Conservation (phyloP, 345 rosid genomes). For the Jatropha curcas region DNA sequence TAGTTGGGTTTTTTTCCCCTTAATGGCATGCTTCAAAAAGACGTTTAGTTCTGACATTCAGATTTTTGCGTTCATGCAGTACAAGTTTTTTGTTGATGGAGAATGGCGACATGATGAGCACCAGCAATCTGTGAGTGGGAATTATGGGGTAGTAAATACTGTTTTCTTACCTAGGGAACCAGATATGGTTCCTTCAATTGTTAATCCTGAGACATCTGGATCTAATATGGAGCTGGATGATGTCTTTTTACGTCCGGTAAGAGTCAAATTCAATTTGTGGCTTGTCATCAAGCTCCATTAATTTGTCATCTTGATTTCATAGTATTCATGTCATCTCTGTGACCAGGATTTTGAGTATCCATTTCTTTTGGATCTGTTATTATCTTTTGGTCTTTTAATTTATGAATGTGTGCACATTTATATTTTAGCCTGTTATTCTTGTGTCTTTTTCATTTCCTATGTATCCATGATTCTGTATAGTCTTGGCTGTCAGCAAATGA, state of each 20-base stretch:
- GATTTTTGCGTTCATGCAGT: conserved; percentile 45
- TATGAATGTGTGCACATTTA: neutral
- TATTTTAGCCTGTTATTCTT: neutral
- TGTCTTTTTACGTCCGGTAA: conserved; percentile 48
- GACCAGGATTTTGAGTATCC: neutral
- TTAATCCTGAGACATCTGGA: conserved; percentile 39
- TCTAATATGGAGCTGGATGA: conserved; percentile 88
- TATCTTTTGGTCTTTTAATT: neutral
- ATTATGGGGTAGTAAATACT: conserved; percentile 73
- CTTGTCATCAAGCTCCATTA: neutral
- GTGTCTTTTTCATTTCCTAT: neutral
- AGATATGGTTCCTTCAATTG: conserved; percentile 35
- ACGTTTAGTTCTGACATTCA: neutral
- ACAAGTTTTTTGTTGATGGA: conserved; percentile 86
- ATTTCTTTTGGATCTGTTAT: conserved; percentile 1
- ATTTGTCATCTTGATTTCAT: neutral
- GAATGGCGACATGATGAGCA: conserved; percentile 91
- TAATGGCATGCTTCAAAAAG: neutral
- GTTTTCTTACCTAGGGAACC: conserved; percentile 53
- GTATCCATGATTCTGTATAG: neutral
- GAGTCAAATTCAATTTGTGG: conserved; percentile 10
- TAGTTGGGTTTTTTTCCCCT: neutral
- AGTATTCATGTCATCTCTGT: neutral
- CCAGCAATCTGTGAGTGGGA: conserved; percentile 53
- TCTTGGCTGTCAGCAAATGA: neutral